Conservation (phyloP, 208 protist species). For the Angomonas deanei region DNA sequence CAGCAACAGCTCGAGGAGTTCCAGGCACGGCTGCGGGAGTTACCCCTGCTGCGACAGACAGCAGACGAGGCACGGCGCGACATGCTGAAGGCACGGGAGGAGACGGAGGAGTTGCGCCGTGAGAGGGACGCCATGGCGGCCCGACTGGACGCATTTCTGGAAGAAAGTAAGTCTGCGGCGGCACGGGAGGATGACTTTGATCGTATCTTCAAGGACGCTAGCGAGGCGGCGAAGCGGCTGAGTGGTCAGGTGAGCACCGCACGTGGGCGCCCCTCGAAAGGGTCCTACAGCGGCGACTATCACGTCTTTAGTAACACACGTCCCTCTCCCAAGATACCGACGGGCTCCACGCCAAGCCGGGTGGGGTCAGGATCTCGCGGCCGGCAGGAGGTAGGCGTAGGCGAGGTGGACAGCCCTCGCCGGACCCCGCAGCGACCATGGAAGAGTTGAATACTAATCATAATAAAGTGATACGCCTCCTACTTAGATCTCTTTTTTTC, state of each 20-base stretch:
- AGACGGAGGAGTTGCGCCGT: conserved; percentile 47
- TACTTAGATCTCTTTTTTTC: background rate
- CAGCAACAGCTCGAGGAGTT: conserved; percentile 55
- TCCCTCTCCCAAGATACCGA: conserved; percentile 3
- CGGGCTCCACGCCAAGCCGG: background rate
- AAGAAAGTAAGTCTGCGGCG: conserved; percentile 41
- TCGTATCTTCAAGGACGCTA: conserved; percentile 50
- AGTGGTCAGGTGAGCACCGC: conserved; percentile 32
- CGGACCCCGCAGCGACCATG: conserved; percentile 12
- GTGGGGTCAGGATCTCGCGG: background rate
- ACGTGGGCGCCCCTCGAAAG: conserved; percentile 13
- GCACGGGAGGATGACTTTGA: conserved; percentile 48
- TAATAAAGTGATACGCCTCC: background rate
- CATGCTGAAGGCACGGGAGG: conserved; percentile 42
- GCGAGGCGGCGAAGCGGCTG: conserved; percentile 40
- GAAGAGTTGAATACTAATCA: conserved; percentile 7
- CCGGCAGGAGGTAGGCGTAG: background rate
- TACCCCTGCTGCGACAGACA: conserved; percentile 55
- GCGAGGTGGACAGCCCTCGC: background rate
- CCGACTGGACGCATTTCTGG: conserved; percentile 60
- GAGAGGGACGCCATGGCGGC: conserved; percentile 66
- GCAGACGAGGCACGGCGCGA: conserved; percentile 57
- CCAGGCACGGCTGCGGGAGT: conserved; percentile 48
- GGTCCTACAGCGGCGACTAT: conserved; percentile 13
- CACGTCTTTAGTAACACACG: conserved; percentile 40